Base-by-base conservation (phyloP, 2,329 filamentous ascomycete species). In the Rosellinia necatrix region DNA sequence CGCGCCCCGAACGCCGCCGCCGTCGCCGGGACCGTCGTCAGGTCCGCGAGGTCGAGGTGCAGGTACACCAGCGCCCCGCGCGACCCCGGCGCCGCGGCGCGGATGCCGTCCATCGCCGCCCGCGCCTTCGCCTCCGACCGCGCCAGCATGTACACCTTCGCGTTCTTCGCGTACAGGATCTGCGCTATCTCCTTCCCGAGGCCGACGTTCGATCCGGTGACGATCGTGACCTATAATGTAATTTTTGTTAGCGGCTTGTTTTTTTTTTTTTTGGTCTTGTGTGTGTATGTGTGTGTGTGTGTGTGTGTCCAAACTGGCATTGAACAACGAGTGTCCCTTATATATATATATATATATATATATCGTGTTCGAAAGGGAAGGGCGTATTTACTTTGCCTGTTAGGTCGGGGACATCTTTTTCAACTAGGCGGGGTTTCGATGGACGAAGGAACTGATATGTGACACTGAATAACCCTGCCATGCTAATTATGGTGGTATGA, bases 1-100 rank as follows among this genome's bases (percentile, higher is more conserved):
- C 79, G 74, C 6, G 81, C 73, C 12, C 84, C 76, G 34, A 70
- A 66, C 2, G 85, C 68, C 0, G 81, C 78, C 34, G 78, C 77
- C 10, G 85, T 68, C 5, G 73, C 66, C 58, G 72, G 72, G 47
- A 60, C 60, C 49, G 57, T 62, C 6, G 62, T 49, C 8, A 72
- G 69, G n/a, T 59, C 56, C 15, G 56, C 56, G 43, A 59, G 32
- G 55, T 48, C 46, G 47, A 56, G 42, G 51, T 46, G 40, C 27
- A 58, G 2, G 2, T 70, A 68, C 1, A 58, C 56, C 68, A 75
- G 73, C 43, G 65, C 61, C 42, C 56, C 52, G 2, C 6, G 25
- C 15, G 64, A 59, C 6, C 62, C 59, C 1, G 46, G 46, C 19
- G 50, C 52, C 1, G 60, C 52, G n/a, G 51, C 34, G 19, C 51